phyloP scores from a whole-genome alignment of 192 early-diverging fungal species.

The Backusella circina region DNA sequence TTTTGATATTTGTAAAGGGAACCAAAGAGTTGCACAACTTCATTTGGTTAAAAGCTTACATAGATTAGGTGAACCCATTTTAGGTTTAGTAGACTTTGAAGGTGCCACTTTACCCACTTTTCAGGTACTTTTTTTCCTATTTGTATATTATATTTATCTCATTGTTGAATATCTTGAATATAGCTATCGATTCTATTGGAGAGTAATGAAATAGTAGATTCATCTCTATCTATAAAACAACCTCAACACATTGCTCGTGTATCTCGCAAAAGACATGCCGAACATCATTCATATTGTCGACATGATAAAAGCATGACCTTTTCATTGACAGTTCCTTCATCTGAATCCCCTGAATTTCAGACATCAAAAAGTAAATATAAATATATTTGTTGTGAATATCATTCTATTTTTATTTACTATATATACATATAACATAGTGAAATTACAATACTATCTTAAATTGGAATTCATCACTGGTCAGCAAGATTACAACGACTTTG shows the following conservation, averaged over 20 bases:
- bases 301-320: conserved; percentile 68
- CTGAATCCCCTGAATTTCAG: conserved; percentile 65
- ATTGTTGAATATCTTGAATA: too few species aligned
- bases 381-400: background rate
- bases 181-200: conserved; percentile 74
- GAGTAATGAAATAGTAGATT: conserved; percentile 60
- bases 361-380: conserved; percentile 60
- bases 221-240: conserved; percentile 44
- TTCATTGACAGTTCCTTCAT: conserved; percentile 66
- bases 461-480: conserved; percentile 71
- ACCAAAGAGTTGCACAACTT: conserved; percentile 70
- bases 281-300: conserved; percentile 79
- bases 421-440: conserved; percentile 41
- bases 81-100: conserved; percentile 63
- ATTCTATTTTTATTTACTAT: background rate
- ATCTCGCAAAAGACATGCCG: conserved; percentile 71
- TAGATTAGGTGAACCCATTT: conserved; percentile 71
- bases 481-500: conserved; percentile 26
- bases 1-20: conserved; percentile 83
- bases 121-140: conserved; percentile 42
- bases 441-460: conserved; percentile 64
- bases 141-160: background rate
- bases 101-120: conserved; percentile 65
- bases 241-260: conserved; percentile 50
- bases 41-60: conserved; percentile 57